A percentile compares a stretch with the other conserved stretches of the same genome.
Evolutionary conservation across 2,329 filamentous ascomycete species (phyloP).

Genomic region (Sporothrix euskadiensis): DNA sequence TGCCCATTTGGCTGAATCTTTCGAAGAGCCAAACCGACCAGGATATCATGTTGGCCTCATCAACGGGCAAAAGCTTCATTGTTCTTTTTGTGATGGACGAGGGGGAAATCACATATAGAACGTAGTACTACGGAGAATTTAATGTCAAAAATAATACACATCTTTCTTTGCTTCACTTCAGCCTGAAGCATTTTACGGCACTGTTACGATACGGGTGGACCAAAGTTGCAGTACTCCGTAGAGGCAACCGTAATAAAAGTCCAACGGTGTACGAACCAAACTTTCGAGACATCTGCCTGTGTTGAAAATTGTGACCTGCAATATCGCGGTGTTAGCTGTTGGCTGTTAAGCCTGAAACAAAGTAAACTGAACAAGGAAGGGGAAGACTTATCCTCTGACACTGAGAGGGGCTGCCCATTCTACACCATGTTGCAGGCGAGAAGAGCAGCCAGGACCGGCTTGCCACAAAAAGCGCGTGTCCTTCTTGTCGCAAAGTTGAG

Average conservation of each 20-base stretch:
- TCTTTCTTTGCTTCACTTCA: background rate
- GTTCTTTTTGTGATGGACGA: background rate
- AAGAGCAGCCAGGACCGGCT: conserved; percentile 52
- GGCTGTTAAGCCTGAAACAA: background rate
- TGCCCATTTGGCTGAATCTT: conserved; percentile 1
- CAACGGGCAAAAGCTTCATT: background rate
- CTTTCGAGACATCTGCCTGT: background rate
- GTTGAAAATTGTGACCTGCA: background rate
- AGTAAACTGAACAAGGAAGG: background rate
- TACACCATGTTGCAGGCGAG: conserved; percentile 51
- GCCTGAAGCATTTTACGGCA: background rate
- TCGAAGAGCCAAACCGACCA: background rate
- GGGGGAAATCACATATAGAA: too few relatives aligned
- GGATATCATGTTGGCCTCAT: background rate
- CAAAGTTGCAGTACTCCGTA: background rate
- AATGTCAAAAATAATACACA: background rate
- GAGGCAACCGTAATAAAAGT: background rate
- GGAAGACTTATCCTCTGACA: conserved; percentile 52
- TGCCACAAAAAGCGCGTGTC: conserved; percentile 42
- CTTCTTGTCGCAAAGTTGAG: conserved; percentile 36
- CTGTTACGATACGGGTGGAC: conserved; percentile 12
- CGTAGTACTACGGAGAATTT: background rate
- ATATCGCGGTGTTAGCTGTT: background rate
- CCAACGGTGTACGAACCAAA: background rate
- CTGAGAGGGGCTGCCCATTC: conserved; percentile 49